Conservation (phyloP, 2,329 filamentous ascomycete genomes). For the Paecilomyces fulvus region DNA sequence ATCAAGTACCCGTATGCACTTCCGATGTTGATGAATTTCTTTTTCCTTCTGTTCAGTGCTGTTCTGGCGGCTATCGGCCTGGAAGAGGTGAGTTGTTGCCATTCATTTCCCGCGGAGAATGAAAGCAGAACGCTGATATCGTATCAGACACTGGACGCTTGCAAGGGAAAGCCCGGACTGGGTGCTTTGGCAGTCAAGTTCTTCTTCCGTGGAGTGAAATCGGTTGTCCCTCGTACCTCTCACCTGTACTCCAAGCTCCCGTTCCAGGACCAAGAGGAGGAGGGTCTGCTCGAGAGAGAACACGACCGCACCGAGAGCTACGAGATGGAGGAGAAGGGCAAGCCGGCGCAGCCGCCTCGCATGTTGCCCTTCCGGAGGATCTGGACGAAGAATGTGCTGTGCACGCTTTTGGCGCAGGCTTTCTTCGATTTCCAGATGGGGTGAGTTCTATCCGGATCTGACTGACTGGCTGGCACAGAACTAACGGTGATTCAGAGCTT, state of each 20-base stretch:
- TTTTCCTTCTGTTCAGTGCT: conserved; percentile 49
- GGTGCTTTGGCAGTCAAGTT: conserved; percentile 27
- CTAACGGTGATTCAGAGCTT: conserved; percentile 45
- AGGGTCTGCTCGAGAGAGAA: conserved; percentile 24
- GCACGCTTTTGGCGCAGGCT: conserved; percentile 54
- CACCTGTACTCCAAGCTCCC: conserved; percentile 25
- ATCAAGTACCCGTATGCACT: conserved; percentile 57
- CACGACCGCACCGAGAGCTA: conserved; percentile 24
- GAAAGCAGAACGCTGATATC: conserved; percentile 3
- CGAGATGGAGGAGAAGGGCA: conserved; percentile 29
- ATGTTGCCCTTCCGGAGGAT: conserved; percentile 42
- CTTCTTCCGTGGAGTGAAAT: conserved; percentile 17
- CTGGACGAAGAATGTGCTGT: conserved; percentile 49
- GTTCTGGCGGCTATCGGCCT: conserved; percentile 52
- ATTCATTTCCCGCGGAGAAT: not conserved
- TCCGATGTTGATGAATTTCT: conserved; percentile 57
- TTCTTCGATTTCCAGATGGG: conserved; percentile 65
- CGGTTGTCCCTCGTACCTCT: conserved; percentile 21
- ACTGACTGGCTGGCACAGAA: conserved; percentile 4
- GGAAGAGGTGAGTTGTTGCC: conserved; percentile 44
- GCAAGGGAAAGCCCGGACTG: conserved; percentile 39
- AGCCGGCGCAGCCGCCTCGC: conserved; percentile 29
- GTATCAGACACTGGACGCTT: conserved; percentile 39
- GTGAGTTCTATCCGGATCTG: conserved; percentile 9
- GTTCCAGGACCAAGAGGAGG: conserved; percentile 28